Evolutionary conservation across 2,329 filamentous ascomycete species (phyloP).

Genomic region (Raffaelea deltoideospora): DNA sequence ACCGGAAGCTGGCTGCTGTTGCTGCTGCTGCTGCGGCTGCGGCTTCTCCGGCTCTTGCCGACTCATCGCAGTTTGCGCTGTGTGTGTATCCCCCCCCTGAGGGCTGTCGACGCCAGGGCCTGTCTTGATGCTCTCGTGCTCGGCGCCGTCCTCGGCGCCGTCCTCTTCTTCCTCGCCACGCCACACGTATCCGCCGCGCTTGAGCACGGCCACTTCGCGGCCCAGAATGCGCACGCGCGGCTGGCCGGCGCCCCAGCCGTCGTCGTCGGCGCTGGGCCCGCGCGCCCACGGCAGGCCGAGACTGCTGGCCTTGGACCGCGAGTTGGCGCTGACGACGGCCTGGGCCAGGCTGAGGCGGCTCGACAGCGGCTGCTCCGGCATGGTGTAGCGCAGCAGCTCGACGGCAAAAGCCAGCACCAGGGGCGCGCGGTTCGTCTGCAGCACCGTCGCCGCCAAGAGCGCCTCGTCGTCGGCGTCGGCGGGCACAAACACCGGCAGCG

Average conservation of each 20-base stretch:
- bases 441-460: slow-evolving; percentile 36
- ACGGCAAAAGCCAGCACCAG: slow-evolving; percentile 69
- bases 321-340: slow-evolving; percentile 71
- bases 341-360: slow-evolving; percentile 71
- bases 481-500: slow-evolving; percentile 39
- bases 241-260: slow-evolving; percentile 62
- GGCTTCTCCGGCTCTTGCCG: too few relatives aligned
- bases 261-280: slow-evolving; percentile 48
- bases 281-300: slow-evolving; percentile 60
- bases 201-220: slow-evolving; percentile 59
- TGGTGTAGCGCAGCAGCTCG: slow-evolving; percentile 59
- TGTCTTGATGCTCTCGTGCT: too few relatives aligned
- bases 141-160: slow-evolving; percentile 5
- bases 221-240: slow-evolving; percentile 59
- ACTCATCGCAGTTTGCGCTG: too few relatives aligned
- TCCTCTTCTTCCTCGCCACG: slow-evolving; percentile 22
- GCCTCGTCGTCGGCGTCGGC: slow-evolving; percentile 24
- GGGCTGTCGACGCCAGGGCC: too few relatives aligned
- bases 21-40: too few relatives aligned
- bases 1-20: too few relatives aligned
- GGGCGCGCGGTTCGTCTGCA: slow-evolving; percentile 64
- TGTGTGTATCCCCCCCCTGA: too few relatives aligned
- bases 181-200: slow-evolving; percentile 60
- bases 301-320: slow-evolving; percentile 58
- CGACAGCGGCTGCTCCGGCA: slow-evolving; percentile 75